These are phyloP conservation scores for Kazachstania viticola DNA, from an alignment of 805 yeast species.

Conservation along the genomic window DNA sequence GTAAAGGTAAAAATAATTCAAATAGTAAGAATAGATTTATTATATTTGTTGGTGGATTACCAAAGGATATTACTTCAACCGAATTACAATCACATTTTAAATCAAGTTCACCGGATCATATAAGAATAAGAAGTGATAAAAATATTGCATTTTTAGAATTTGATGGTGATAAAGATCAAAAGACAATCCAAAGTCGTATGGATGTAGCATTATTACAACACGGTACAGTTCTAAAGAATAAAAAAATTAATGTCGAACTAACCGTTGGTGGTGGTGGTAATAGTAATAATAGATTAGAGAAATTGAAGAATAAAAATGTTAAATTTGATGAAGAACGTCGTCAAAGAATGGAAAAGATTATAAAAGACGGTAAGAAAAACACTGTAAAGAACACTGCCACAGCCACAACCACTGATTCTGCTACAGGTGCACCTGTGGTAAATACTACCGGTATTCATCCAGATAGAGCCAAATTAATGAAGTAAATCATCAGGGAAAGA, in stretches of 20 bases:
- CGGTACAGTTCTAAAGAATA: constrained; percentile 48
- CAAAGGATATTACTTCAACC: constrained; percentile 53
- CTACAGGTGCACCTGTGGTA: no score
- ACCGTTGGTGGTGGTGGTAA: constrained; percentile 99
- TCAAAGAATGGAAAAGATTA: constrained; percentile 40
- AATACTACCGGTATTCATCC: constrained; percentile 43
- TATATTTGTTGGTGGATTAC: constrained; percentile 83
- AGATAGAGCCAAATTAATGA: constrained; percentile 37
- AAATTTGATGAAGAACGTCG: constrained; percentile 61
- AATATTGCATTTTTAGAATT: constrained; percentile 92
- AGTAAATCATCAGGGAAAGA: no score
- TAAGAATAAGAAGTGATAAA: constrained; percentile 72
- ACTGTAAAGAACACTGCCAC: neutral
- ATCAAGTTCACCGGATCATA: constrained; percentile 55
- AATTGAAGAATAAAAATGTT: constrained; percentile 69
- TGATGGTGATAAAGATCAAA: constrained; percentile 31
- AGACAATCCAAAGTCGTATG: constrained; percentile 64
- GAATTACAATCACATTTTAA: constrained; percentile 65
- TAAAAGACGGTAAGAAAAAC: constrained; percentile 28
- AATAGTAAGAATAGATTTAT: constrained; percentile 47
- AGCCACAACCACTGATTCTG: constrained; percentile 4
- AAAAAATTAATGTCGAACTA: constrained; percentile 88
- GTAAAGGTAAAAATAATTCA: constrained; percentile 41
- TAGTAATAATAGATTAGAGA: constrained; percentile 50
- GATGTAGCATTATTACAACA: constrained; percentile 79